Conservation (phyloP, 1,284 basidiomycete genomes). For the Cystobasidium slooffiae region DNA sequence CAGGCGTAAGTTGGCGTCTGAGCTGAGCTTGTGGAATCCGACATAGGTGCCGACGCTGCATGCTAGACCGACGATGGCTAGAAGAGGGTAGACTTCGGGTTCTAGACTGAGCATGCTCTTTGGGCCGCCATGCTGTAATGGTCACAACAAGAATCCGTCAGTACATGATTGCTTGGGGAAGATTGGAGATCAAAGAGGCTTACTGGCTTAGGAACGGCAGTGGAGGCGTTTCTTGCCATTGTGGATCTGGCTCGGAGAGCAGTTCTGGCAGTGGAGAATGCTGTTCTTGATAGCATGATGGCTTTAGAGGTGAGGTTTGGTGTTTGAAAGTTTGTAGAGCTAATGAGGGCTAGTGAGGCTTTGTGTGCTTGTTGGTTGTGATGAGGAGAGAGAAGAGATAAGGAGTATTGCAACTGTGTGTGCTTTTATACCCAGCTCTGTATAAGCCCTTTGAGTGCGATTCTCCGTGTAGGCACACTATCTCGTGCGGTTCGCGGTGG, state of each 20-base stretch:
- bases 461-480: conserved; percentile 3
- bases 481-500: neutral
- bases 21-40: conserved; percentile 36
- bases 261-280: conserved; percentile 24
- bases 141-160: neutral
- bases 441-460: neutral
- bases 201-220: conserved; percentile 23
- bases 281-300: conserved; percentile 34
- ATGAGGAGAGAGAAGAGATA: conserved; percentile 8
- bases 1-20: conserved; percentile 28
- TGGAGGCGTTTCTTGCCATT: conserved; percentile 15
- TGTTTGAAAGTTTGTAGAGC: neutral
- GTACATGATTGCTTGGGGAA: neutral
- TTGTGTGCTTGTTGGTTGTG: neutral
- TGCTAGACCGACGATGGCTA: conserved; percentile 29
- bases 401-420: neutral
- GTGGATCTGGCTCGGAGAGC: conserved; percentile 31
- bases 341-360: neutral
- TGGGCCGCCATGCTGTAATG: conserved; percentile 15
- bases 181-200: neutral
- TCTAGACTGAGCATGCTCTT: conserved; percentile 37
- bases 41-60: conserved; percentile 29
- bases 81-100: conserved; percentile 41
- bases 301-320: conserved; percentile 7
- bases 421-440: conserved; percentile 12